These are phyloP conservation scores for Talaromyces sp. DNA, from an alignment of 2,329 filamentous ascomycete species.

Conservation along the genomic window DNA sequence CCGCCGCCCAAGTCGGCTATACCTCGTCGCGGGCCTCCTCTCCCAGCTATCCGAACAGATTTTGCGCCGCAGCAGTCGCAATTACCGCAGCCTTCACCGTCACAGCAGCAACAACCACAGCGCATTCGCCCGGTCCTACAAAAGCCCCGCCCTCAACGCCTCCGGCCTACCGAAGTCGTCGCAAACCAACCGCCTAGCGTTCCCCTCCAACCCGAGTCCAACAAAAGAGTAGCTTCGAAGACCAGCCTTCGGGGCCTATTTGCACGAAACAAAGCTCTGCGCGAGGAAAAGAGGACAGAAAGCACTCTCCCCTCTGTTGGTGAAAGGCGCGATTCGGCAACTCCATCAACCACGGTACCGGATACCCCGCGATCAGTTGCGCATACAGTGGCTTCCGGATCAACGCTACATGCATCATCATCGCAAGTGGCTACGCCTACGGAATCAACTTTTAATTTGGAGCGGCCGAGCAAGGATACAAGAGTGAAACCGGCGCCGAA, in stretches of 20 bases:
- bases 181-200: slow-evolving; percentile 28
- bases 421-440: slow-evolving; percentile 12
- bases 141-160: slow-evolving; percentile 29
- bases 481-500: slow-evolving; percentile 25
- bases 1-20: slow-evolving; percentile 27
- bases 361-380: slow-evolving; percentile 27
- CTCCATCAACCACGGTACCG: slow-evolving; percentile 20
- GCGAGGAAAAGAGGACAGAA: slow-evolving; percentile 26
- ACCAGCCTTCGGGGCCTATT: slow-evolving; percentile 38
- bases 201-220: slow-evolving; percentile 29
- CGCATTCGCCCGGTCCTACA: slow-evolving; percentile 20
- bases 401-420: slow-evolving; percentile 24
- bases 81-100: slow-evolving; percentile 22
- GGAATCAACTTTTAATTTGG: slow-evolving; percentile 1
- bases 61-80: slow-evolving; percentile 32
- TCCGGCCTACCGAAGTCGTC: slow-evolving; percentile 31
- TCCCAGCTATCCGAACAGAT: slow-evolving; percentile 38
- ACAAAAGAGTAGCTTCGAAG: slow-evolving; percentile 37
- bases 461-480: slow-evolving; percentile 19
- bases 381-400: slow-evolving; percentile 25
- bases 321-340: slow-evolving; percentile 26
- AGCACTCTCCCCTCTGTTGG: slow-evolving; percentile 32
- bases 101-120: slow-evolving; percentile 26
- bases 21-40: slow-evolving; percentile 36
- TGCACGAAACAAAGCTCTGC: slow-evolving; percentile 33